Evolutionary conservation across 1,284 basidiomycete species (phyloP).

Genomic region (Omphalotus olearius): DNA sequence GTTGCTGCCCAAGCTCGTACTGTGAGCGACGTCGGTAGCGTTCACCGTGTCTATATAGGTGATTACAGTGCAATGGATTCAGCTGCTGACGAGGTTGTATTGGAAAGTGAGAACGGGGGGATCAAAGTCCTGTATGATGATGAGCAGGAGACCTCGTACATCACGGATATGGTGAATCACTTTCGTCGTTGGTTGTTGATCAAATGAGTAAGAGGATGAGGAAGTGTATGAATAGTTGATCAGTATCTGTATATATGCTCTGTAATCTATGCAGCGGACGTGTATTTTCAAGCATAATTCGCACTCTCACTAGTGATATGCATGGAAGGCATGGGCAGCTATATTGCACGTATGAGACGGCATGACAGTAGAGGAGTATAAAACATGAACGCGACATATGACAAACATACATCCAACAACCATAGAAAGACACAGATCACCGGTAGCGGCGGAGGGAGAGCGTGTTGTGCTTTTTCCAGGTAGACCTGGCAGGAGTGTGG

Average conservation of each 20-base stretch:
- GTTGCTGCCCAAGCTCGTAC: constrained; percentile 4
- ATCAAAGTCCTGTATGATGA: constrained; percentile 5
- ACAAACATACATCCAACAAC: background rate
- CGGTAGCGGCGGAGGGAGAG: constrained; percentile 98
- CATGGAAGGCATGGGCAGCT: background rate
- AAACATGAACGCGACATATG: background rate
- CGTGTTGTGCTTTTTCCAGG: constrained; percentile 98
- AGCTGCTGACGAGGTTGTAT: background rate
- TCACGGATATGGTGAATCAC: background rate
- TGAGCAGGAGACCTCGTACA: background rate
- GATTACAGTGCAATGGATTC: constrained; percentile 1
- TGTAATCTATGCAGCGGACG: too few relatives aligned
- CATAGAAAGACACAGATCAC: constrained; percentile 45
- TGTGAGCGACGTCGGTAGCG: constrained; percentile 1
- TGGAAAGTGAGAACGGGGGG: constrained; percentile 1
- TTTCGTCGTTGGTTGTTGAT: too few relatives aligned
- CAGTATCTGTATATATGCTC: too few relatives aligned
- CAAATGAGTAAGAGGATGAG: too few relatives aligned
- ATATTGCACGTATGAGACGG: constrained; percentile 1
- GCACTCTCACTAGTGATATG: too few relatives aligned
- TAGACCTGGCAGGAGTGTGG: constrained; percentile 86
- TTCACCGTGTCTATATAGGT: constrained; percentile 3
- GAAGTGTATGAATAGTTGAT: too few relatives aligned
- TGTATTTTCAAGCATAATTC: too few relatives aligned
- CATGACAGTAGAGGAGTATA: background rate